Conservation (phyloP, 2,329 filamentous ascomycete species). For the Botrytis pseudocinerea region DNA sequence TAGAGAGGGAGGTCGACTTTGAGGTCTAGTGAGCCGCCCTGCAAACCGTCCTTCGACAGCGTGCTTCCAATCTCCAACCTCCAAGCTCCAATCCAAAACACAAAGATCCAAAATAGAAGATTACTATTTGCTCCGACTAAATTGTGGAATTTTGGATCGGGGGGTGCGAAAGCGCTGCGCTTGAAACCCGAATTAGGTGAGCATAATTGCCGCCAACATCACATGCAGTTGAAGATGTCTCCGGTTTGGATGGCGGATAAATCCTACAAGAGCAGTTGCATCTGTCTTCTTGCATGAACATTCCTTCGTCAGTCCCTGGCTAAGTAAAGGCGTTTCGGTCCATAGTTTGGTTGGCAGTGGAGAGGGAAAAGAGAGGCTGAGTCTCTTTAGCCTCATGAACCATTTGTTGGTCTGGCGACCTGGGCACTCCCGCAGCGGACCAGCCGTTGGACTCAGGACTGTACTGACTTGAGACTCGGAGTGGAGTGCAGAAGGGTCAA, state of each 20-base stretch:
- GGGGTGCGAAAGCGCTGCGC: conserved; percentile 15
- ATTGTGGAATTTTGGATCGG: neutral
- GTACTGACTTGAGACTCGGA: neutral
- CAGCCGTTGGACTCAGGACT: neutral
- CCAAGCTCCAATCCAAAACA: neutral
- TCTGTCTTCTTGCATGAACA: conserved; percentile 13
- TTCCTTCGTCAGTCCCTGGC: neutral
- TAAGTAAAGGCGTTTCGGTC: conserved; percentile 5
- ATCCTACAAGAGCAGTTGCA: conserved; percentile 12
- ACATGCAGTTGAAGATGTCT: conserved; percentile 5
- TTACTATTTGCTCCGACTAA: neutral
- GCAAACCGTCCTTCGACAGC: neutral
- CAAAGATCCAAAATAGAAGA: conserved; percentile 1
- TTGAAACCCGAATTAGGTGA: conserved; percentile 10
- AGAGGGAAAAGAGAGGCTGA: conserved; percentile 17
- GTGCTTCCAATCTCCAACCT: neutral
- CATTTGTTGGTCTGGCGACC: conserved; percentile 13
- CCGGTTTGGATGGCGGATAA: conserved; percentile 5
- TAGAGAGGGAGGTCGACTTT: neutral
- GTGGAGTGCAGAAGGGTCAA: neutral
- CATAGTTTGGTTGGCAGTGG: conserved; percentile 1
- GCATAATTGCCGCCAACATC: conserved; percentile 18
- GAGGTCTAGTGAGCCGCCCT: conserved; percentile 16
- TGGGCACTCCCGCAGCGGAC: conserved; percentile 18
- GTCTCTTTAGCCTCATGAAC: neutral